phyloP scores from a whole-genome alignment of 352 stramenopile genomes.

The Plasmopara halstedii region DNA sequence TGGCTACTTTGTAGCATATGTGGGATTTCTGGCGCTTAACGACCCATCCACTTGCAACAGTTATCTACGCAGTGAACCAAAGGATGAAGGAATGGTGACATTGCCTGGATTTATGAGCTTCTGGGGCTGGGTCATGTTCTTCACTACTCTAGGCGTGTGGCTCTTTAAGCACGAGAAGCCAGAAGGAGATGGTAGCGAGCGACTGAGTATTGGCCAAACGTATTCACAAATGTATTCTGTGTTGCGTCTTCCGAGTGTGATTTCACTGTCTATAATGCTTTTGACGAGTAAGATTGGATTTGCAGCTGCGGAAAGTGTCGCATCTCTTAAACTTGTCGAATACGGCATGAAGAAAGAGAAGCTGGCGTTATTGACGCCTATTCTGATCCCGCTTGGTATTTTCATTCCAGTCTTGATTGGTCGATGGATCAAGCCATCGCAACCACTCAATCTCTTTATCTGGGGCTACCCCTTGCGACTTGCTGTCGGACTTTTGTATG shows the following conservation, averaged over 20 bases:
- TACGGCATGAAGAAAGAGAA: slow-evolving; percentile 92
- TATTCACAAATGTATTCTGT: slow-evolving; percentile 88
- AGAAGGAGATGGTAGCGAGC: slow-evolving; percentile 44
- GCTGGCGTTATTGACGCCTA: slow-evolving; percentile 76
- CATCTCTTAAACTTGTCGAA: slow-evolving; percentile 89
- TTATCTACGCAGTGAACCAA: slow-evolving; percentile 67
- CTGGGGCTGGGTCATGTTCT: slow-evolving; percentile 91
- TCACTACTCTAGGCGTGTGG: slow-evolving; percentile 87
- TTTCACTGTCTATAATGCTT: slow-evolving; percentile 81
- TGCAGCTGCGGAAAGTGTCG: slow-evolving; percentile 84
- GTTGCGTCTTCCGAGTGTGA: slow-evolving; percentile 78
- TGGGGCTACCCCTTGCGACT: slow-evolving; percentile 84
- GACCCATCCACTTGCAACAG: slow-evolving; percentile 87
- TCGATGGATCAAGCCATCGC: slow-evolving; percentile 55
- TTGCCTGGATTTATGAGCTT: slow-evolving; percentile 90
- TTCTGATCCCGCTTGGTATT: slow-evolving; percentile 85
- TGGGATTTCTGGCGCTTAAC: slow-evolving; percentile 97
- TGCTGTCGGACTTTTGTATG: slow-evolving; percentile 75
- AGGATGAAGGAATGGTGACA: slow-evolving; percentile 74
- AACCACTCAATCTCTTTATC: slow-evolving; percentile 72
- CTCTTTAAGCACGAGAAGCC: slow-evolving; percentile 88
- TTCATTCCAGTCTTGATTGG: slow-evolving; percentile 80
- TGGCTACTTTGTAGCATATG: slow-evolving; percentile 97
- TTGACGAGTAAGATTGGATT: slow-evolving; percentile 91
- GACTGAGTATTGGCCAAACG: slow-evolving; percentile 80